phyloP scores from a whole-genome alignment of 2,329 filamentous ascomycete genomes.

The Trichoderma gracile region DNA sequence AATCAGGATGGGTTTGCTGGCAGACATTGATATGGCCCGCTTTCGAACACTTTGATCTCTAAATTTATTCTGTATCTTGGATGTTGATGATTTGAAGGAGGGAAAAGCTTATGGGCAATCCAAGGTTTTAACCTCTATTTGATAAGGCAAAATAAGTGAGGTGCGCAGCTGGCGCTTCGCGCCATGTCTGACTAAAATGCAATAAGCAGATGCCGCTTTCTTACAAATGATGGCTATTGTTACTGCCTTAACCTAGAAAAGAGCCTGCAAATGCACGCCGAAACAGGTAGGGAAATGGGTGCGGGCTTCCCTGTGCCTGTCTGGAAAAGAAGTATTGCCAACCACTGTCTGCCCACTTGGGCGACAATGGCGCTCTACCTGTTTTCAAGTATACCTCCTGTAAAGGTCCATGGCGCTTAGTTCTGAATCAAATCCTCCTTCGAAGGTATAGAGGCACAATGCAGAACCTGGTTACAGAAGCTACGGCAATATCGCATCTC shows the following conservation, averaged over 20 bases:
- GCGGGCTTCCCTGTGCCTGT: too few relatives aligned
- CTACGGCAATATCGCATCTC: too few relatives aligned
- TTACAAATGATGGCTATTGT: not conserved
- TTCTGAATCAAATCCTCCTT: too few relatives aligned
- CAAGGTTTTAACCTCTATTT: not conserved
- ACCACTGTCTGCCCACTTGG: too few relatives aligned
- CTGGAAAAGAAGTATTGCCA: too few relatives aligned
- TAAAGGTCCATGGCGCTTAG: too few relatives aligned
- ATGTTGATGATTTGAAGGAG: not conserved
- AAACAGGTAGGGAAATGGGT: too few relatives aligned
- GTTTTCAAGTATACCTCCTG: too few relatives aligned
- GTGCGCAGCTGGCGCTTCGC: not conserved
- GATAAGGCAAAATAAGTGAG: not conserved
- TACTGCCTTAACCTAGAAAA: not conserved
- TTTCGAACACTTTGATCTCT: not conserved
- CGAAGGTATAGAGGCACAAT: too few relatives aligned
- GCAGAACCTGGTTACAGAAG: too few relatives aligned
- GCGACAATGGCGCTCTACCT: too few relatives aligned
- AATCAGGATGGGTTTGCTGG: conserved; percentile 43
- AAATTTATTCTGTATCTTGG: not conserved
- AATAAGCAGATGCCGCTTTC: not conserved
- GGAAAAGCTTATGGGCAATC: not conserved
- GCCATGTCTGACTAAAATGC: conserved; percentile 1
- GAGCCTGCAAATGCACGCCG: too few relatives aligned
- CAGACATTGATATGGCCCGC: conserved; percentile 27